Conservation (phyloP, 2,329 filamentous ascomycete species). For the Ceratocystis colombiana region DNA sequence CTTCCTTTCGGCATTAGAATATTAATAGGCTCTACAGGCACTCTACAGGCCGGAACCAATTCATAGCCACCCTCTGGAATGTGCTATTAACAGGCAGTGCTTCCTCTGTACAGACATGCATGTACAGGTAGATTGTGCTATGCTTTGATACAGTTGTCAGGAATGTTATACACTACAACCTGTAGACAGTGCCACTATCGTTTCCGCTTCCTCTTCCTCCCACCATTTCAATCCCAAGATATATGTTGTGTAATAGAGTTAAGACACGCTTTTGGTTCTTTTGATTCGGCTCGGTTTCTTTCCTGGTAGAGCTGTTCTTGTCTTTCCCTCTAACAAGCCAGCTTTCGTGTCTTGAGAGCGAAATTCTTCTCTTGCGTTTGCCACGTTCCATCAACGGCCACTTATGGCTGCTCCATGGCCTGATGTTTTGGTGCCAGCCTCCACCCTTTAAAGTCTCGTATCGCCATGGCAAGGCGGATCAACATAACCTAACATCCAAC, state of each 20-base stretch:
- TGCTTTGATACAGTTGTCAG: not conserved
- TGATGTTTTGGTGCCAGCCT: conserved; percentile 5
- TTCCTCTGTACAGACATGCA: conserved; percentile 3
- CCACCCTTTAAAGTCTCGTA: not conserved
- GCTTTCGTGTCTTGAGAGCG: not conserved
- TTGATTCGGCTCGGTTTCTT: not conserved
- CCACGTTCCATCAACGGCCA: not conserved
- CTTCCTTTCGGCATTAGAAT: not conserved
- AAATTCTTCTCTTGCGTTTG: conserved; percentile 1
- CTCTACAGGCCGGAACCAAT: not conserved
- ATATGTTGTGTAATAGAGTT: not conserved
- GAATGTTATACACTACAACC: not conserved
- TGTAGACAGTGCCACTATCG: not conserved
- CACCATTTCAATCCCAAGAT: not conserved
- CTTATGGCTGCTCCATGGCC: not conserved
- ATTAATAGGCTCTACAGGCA: not conserved
- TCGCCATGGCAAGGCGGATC: not conserved
- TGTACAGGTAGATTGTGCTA: not conserved
- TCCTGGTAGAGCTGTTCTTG: no score
- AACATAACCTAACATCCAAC: not conserved
- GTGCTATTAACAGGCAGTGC: not conserved
- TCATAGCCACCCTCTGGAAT: not conserved
- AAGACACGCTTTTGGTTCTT: not conserved
- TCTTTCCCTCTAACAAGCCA: conserved; percentile 12
- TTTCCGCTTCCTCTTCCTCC: not conserved